Percentiles rank a stretch among this genome's conserved stretches.
Evolutionary conservation across 2,329 filamentous ascomycete species (phyloP).

Genomic region (Periconia sp.): DNA sequence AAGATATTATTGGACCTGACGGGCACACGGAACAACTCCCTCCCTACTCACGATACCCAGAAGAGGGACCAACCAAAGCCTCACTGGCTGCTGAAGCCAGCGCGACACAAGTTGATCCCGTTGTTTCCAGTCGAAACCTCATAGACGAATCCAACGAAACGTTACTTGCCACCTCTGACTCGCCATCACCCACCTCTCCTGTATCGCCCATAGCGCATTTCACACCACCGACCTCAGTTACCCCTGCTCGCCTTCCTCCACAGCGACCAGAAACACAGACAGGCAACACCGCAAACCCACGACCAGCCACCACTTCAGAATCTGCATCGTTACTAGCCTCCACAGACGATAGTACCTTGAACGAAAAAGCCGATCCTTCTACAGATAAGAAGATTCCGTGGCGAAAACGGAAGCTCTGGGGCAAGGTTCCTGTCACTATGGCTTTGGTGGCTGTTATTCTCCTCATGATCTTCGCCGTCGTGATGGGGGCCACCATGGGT

Average conservation of each 20-base stretch:
- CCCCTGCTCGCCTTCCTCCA: constrained; percentile 31
- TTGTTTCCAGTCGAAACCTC: constrained; percentile 15
- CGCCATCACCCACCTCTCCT: constrained; percentile 24
- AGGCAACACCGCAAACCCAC: constrained; percentile 20
- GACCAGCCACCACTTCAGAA: constrained; percentile 29
- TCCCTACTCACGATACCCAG: constrained; percentile 87
- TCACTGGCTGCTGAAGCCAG: constrained; percentile 42
- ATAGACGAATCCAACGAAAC: constrained; percentile 25
- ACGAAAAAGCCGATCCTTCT: constrained; percentile 33
- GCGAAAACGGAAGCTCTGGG: constrained; percentile 50
- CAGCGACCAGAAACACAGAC: constrained; percentile 37
- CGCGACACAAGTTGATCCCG: constrained; percentile 24
- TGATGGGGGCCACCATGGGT: constrained; percentile 58
- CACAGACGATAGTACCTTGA: constrained; percentile 17
- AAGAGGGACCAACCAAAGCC: constrained; percentile 66
- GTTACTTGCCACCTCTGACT: constrained; percentile 12
- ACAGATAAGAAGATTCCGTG: constrained; percentile 32
- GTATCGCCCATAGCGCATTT: constrained; percentile 21
- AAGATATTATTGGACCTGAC: constrained; percentile 82
- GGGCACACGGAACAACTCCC: constrained; percentile 90
- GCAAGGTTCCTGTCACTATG: constrained; percentile 55
- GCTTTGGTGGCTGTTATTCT: constrained; percentile 50
- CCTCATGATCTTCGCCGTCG: constrained; percentile 48
- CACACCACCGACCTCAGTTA: constrained; percentile 17
- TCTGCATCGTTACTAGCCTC: constrained; percentile 26